phyloP scores from a whole-genome alignment of 139 green algal genomes.

The Haematococcus sp. region DNA sequence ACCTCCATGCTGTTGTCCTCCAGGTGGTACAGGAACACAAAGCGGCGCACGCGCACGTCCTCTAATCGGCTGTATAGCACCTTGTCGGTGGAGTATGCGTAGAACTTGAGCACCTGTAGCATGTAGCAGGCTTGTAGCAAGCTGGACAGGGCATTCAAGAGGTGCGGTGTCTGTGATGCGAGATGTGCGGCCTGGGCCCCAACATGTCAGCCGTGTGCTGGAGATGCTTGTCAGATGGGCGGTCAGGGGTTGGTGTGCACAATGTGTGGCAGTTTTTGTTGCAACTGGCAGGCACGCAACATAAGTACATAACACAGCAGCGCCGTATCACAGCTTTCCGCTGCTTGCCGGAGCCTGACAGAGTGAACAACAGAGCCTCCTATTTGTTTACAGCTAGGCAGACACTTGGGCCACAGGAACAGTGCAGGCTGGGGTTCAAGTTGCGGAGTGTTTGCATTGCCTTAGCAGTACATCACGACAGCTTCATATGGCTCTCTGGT shows the following conservation, averaged over 20 bases:
- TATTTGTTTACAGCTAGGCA: too few relatives aligned
- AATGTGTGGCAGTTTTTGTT: not conserved
- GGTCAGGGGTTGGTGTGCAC: not conserved
- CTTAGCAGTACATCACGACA: too few relatives aligned
- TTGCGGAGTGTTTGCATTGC: too few relatives aligned
- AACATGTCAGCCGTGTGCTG: not conserved
- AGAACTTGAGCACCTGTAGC: conserved; percentile 75
- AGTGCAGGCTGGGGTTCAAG: too few relatives aligned
- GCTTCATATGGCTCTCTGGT: too few relatives aligned
- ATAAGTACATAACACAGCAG: too few relatives aligned
- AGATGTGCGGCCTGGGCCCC: not conserved
- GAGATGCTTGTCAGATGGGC: not conserved
- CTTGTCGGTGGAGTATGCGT: conserved; percentile 61
- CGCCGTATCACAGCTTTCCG: too few relatives aligned
- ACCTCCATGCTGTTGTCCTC: conserved; percentile 78
- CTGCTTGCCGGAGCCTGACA: too few relatives aligned
- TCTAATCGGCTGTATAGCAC: conserved; percentile 34
- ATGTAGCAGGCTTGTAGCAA: not conserved
- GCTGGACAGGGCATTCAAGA: not conserved
- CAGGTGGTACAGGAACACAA: conserved; percentile 63
- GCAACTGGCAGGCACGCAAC: not conserved
- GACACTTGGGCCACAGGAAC: too few relatives aligned
- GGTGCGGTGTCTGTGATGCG: not conserved
- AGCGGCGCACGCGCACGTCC: conserved; percentile 23
- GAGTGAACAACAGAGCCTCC: too few relatives aligned